Evolutionary conservation across 306 rosid species (phyloP).

Genomic region (Abrus pulchellus): DNA sequence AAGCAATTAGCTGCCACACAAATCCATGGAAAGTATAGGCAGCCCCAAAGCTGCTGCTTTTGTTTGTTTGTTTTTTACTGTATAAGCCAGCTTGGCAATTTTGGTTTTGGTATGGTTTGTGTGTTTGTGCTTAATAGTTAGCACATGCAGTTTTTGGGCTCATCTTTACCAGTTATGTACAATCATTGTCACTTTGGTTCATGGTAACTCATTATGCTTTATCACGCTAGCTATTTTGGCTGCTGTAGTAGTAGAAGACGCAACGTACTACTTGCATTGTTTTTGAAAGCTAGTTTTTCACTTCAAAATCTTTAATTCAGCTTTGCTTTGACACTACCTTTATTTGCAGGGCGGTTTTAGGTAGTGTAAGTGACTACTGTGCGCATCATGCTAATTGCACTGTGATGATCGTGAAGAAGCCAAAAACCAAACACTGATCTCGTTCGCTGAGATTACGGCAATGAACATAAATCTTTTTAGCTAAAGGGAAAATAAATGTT

Average conservation of each 20-base stretch:
- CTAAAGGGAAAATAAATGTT: slow-evolving; percentile 10
- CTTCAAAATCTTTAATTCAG: slow-evolving; percentile 1
- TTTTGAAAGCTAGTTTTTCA: neutral
- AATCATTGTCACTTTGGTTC: neutral
- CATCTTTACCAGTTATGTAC: neutral
- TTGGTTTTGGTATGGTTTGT: no score
- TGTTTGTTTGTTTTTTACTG: no score
- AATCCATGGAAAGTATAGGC: no score
- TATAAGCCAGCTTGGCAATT: no score
- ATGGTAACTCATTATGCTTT: neutral
- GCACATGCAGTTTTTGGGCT: neutral
- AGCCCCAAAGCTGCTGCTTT: no score
- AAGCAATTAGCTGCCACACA: no score
- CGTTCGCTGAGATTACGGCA: slow-evolving; percentile 7
- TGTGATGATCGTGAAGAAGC: slow-evolving; percentile 84
- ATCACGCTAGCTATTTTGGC: no score
- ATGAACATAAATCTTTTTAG: slow-evolving; percentile 21
- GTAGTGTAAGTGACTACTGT: slow-evolving; percentile 90
- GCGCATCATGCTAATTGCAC: slow-evolving; percentile 82
- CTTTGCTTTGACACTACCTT: neutral
- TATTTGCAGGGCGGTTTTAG: slow-evolving; percentile 76
- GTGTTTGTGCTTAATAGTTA: neutral
- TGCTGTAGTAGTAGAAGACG: no score
- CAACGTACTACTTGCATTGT: no score
- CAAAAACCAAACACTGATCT: slow-evolving; percentile 62